Base-by-base conservation (phyloP, 1,284 basidiomycete species). In the Ceratobasidium sp. region DNA sequence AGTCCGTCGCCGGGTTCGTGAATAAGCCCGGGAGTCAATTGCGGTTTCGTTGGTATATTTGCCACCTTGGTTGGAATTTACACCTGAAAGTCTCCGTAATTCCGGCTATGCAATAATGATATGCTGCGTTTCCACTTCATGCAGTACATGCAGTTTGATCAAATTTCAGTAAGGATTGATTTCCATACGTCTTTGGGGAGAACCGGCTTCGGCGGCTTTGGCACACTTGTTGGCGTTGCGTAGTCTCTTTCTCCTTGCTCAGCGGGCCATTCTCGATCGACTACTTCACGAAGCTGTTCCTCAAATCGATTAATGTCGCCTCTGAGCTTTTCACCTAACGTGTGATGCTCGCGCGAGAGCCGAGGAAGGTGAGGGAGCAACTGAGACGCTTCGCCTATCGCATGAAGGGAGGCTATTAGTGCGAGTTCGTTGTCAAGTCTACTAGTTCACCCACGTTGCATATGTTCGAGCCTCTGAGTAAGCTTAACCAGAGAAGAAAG, bases 401-500 rank as follows among this genome's bases (percentile, higher is more conserved):
- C 8, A 40, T 1, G 22, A 17, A 17, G 52, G 62, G 45, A 60
- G 52, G 17, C 67, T 22, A 38, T 49, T 22, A 54, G 42, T 32
- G 56, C 54, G 17, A 40, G 65, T 7, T 47, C 10, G 7, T 6
- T 8, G 25, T 27, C 62, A 45, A 8, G 15, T 58, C 50, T 31
- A 49, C 52, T n/a, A 56, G 27, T 32, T 32, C 35, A 73, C 82
- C 55, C 75, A 91, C 91, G 82, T 81, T 87, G 86, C 0, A 83
- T 82, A 0, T 77, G 76, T 32, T 79, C 79, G 74, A 90, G 87
- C 42, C 85, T 80, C 2, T 79, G 79, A 7, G 88, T 85, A 4
- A 98, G 83, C 75, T 96, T 93, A 0, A 86, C 85, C 56, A 98
- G 78, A 3, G 92, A 94, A 53, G 85, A 88, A 53, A 98, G 85